phyloP scores from a whole-genome alignment of 208 protist genomes.

The Porcisia hertigi region DNA sequence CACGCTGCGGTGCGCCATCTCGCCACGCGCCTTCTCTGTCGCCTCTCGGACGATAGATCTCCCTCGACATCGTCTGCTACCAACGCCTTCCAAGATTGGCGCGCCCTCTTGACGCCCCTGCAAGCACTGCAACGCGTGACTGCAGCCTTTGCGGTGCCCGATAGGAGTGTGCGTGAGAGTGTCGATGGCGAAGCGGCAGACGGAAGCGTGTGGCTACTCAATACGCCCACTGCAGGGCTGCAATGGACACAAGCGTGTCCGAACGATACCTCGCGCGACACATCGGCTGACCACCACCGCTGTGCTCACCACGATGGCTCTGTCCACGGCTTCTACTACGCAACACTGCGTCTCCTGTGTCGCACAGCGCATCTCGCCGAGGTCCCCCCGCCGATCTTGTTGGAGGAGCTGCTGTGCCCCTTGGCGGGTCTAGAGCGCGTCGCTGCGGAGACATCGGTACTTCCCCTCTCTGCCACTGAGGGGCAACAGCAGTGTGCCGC shows the following conservation, averaged over 20 bases:
- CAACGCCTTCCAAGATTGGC: background rate
- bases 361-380: background rate
- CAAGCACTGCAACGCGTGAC: conserved; percentile 7
- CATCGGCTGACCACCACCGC: background rate
- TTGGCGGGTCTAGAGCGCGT: conserved; percentile 14
- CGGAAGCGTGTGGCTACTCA: background rate
- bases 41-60: background rate
- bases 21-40: conserved; percentile 7
- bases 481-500: too few relatives aligned
- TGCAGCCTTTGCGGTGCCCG: background rate
- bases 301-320: background rate
- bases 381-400: background rate
- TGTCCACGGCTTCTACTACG: conserved; percentile 7
- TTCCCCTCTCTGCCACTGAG: background rate
- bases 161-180: background rate
- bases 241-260: background rate
- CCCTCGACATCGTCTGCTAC: background rate
- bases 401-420: conserved; percentile 22
- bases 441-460: background rate
- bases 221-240: conserved; percentile 5
- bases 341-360: conserved; percentile 6
- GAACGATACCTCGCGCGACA: too few relatives aligned
- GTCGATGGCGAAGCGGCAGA: background rate
- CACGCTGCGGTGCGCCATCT: conserved; percentile 2
- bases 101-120: conserved; percentile 7